Base-by-base conservation (phyloP, 2,329 filamentous ascomycete genomes). In the Talaromyces sp. region DNA sequence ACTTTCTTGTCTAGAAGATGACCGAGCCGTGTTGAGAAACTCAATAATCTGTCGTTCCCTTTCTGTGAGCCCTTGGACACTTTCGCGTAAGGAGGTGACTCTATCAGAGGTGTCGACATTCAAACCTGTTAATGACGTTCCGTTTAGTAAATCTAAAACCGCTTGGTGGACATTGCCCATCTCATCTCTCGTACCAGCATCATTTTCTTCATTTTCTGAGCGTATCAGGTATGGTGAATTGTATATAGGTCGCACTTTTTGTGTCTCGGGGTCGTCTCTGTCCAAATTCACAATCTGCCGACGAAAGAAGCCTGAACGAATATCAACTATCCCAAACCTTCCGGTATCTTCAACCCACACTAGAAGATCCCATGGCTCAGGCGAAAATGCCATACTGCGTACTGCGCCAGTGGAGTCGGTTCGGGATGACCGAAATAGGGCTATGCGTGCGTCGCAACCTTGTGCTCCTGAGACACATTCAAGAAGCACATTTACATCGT, bases 341-440 rank as follows among this genome's bases (percentile, higher is more conserved):
- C 80, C 80, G 66, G 90, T 88, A 69, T 96, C 91, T 75, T 99
- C 95, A 8, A 92, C 91, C 93, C 95, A 98, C 6, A 96, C 90
- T 44, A 99, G 80, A 18, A 99, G 84, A 72, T 97, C 93, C 81
- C 89, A 93, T 0, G 93, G 91, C 1, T 90, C 90, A 0, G 93
- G 93, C 4, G 91, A 92, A 73, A 99, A 99, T 1, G 89, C 84
- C 90, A 98, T 96, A 65, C 92, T 91, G 65, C 95, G 86, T 60
- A 98, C 87, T 35, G 93, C 92, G 48, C 93, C 93, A 21, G 84
- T 82, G n/a, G 81, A 83, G 64, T 85, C 83, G 0, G 91, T 86
- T 65, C 91, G 83, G 0, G 92, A 93, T 16, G 92, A 93, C 63
- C 85, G 84, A 70, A 98, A 92, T 8, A 88, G 84, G 23, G 88